Percentiles rank a stretch among this genome's conserved stretches.
phyloP scores from a whole-genome alignment of 352 stramenopile genomes.

The Pythium sukuiense region DNA sequence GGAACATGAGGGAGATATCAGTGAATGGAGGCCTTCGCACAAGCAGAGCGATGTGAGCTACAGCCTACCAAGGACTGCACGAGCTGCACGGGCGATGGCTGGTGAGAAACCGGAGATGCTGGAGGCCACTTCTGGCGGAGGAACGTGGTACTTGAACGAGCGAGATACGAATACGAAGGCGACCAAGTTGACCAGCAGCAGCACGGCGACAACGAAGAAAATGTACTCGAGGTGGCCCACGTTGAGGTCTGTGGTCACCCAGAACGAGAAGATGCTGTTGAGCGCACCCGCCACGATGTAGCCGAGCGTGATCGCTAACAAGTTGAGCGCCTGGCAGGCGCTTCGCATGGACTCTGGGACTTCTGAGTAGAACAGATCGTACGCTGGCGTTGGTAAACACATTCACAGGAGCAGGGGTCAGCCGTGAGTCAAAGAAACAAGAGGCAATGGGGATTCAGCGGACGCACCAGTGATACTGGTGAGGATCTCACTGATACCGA shows the following conservation, averaged over 20 bases:
- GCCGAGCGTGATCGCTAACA: conserved; percentile 89
- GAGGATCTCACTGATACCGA: conserved; percentile 89
- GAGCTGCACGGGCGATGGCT: conserved; percentile 25
- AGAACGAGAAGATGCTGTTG: conserved; percentile 90
- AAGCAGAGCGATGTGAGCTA: not conserved
- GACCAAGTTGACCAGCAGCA: conserved; percentile 66
- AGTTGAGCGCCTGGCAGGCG: conserved; percentile 87
- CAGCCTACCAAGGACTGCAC: conserved; percentile 21
- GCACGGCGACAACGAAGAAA: conserved; percentile 76
- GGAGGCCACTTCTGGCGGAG: conserved; percentile 20
- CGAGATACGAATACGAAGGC: conserved; percentile 79
- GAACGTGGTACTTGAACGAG: conserved; percentile 75
- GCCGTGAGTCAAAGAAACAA: not conserved
- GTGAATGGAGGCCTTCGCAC: not conserved
- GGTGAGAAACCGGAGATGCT: conserved; percentile 37
- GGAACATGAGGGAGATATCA: not conserved
- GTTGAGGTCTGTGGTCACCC: conserved; percentile 90
- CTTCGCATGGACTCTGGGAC: conserved; percentile 90
- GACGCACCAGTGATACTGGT: conserved; percentile 86
- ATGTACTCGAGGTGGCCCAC: conserved; percentile 88
- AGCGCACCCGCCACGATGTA: conserved; percentile 80
- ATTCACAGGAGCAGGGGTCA: conserved; percentile 1
- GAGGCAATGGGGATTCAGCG: not conserved
- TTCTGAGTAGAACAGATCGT: conserved; percentile 92
- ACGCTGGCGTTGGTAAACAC: conserved; percentile 34